A percentile compares a stretch with the other conserved stretches of the same genome.
phyloP scores from a whole-genome alignment of 805 yeast species.

The Metschnikowia noctiluminum region DNA sequence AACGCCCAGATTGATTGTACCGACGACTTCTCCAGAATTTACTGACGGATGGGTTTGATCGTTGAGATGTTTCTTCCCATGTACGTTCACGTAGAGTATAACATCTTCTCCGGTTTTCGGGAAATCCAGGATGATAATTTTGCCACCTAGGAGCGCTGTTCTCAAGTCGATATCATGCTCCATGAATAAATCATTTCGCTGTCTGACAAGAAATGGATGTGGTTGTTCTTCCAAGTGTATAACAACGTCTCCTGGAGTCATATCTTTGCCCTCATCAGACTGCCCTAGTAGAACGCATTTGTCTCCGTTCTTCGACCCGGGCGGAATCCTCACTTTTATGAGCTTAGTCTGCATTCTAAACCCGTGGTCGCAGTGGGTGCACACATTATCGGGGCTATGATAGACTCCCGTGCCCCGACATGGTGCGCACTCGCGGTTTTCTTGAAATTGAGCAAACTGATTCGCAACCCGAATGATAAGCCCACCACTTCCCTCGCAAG shows the following conservation, averaged over 20 bases:
- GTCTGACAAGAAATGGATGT: constrained; percentile 40
- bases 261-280: constrained; percentile 60
- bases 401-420: constrained; percentile 37
- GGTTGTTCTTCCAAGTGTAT: constrained; percentile 46
- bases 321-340: constrained; percentile 49
- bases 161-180: constrained; percentile 46
- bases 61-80: constrained; percentile 22
- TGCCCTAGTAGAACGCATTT: constrained; percentile 52
- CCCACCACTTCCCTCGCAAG: constrained; percentile 44
- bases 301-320: constrained; percentile 55
- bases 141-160: constrained; percentile 60
- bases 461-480: constrained; percentile 45
- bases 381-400: constrained; percentile 21
- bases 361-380: constrained; percentile 33
- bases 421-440: constrained; percentile 28
- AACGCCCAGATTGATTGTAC: constrained; percentile 47
- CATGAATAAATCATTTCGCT: constrained; percentile 42
- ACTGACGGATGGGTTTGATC: constrained; percentile 11
- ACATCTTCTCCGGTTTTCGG: constrained; percentile 31
- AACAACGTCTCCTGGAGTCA: constrained; percentile 66
- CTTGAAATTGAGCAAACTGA: constrained; percentile 38
- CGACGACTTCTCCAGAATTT: constrained; percentile 43
- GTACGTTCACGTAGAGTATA: constrained; percentile 32
- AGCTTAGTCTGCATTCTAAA: constrained; percentile 47
- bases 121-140: constrained; percentile 32